Conservation (phyloP, 2,329 filamentous ascomycete species). For the Fusarium sp. region DNA sequence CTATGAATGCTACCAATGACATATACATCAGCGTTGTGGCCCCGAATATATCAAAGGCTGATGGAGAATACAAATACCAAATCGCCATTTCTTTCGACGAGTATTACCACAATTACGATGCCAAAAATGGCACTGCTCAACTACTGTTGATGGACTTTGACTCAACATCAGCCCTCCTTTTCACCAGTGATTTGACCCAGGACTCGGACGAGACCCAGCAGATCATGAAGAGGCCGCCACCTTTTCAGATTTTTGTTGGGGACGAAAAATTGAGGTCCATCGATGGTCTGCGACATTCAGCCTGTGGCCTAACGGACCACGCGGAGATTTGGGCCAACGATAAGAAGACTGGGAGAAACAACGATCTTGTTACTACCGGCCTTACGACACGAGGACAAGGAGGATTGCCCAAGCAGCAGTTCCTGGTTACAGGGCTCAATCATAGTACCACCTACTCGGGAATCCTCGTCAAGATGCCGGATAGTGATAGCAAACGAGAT, state of each 20-base stretch:
- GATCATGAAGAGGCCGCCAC: conserved; percentile 60
- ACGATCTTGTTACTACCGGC: conserved; percentile 61
- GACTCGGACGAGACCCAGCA: conserved; percentile 64
- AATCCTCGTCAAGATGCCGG: conserved; percentile 71
- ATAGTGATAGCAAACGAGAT: conserved; percentile 54
- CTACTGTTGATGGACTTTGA: conserved; percentile 89
- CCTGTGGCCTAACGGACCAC: conserved; percentile 76
- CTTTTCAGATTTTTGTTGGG: conserved; percentile 82
- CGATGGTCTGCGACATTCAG: conserved; percentile 78
- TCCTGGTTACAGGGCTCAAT: conserved; percentile 82
- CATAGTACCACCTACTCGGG: conserved; percentile 75
- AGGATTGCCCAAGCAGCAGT: conserved; percentile 83
- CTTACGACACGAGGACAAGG: conserved; percentile 76
- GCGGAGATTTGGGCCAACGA: conserved; percentile 68
- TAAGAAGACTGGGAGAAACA: conserved; percentile 57
- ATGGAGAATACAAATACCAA: conserved; percentile 79
- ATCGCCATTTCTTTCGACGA: conserved; percentile 84
- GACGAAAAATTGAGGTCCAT: conserved; percentile 67
- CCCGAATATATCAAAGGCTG: conserved; percentile 69
- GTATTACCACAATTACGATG: conserved; percentile 73
- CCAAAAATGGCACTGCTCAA: conserved; percentile 54
- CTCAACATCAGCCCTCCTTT: conserved; percentile 78
- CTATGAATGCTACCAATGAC: conserved; percentile 68
- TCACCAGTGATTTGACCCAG: conserved; percentile 76
- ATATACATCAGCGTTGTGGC: conserved; percentile 82